Evolutionary conservation across 1,139 yeast genomes (phyloP).

Genomic region (Geotrichum reessii): DNA sequence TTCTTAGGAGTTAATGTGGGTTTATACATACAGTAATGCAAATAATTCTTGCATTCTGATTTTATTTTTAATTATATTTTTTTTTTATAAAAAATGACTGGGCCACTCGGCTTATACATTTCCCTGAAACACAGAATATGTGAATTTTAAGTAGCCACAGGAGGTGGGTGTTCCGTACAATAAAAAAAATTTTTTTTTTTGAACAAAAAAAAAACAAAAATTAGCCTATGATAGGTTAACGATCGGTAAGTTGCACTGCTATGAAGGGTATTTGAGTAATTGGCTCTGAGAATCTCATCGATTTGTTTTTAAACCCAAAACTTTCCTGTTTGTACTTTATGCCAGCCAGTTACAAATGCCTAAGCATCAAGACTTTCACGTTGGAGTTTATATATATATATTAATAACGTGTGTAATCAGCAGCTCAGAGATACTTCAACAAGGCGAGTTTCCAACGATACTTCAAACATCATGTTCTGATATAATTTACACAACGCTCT

Average conservation of each 20-base stretch:
- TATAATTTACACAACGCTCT: too few species aligned
- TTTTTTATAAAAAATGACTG: not conserved
- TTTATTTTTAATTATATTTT: too few species aligned
- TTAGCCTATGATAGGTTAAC: too few species aligned
- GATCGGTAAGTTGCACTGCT: too few species aligned
- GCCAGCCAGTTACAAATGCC: not conserved
- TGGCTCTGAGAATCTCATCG: too few species aligned
- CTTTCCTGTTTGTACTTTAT: too few species aligned
- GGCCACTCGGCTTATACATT: not conserved
- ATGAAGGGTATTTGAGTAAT: too few species aligned
- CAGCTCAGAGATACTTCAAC: not conserved
- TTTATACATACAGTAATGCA: not conserved
- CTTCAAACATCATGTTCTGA: not conserved
- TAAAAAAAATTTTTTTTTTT: too few species aligned
- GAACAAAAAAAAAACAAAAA: too few species aligned
- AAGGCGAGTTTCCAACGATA: not conserved
- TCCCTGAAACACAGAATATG: not conserved
- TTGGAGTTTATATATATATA: not conserved
- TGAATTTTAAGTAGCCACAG: not conserved
- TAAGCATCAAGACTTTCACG: not conserved
- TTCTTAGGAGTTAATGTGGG: not conserved
- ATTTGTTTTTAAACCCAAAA: too few species aligned
- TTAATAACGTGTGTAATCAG: not conserved
- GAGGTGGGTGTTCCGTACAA: not conserved
- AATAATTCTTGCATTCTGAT: too few species aligned